Evolutionary conservation across 108 stramenopile genomes (phyloP), one percentile per base, ranked within the genome.

Genomic region (Stephanodiscus minutulus): DNA sequence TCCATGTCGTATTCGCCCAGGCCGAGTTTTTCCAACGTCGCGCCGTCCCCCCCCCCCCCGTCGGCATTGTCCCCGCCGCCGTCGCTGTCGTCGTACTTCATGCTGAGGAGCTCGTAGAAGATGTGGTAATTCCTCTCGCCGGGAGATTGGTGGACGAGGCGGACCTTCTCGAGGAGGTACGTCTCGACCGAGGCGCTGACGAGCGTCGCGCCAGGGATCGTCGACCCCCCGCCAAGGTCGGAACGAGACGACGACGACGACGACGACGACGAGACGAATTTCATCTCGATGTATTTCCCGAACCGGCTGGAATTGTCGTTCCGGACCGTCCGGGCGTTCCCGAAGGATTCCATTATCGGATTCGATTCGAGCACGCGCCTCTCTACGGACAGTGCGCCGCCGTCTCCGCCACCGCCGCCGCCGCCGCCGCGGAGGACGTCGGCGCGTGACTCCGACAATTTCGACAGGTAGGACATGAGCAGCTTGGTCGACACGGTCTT

Each of bases 401-500:
- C 65, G 15, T 64, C 49, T 17, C 8, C 35, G 17, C 36, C 46
- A 5, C 33, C 56, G 5, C 27, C 68, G 35, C 54, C 35, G 48
- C 31, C 31, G 69, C 72, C 35, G 33, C 58, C 53, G 6, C 3
- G 20, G 57, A 21, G 28, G 47, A 64, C 20, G 18, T 13, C 8
- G 46, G 17, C 15, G 13, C 73, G n/a, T 73, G 66, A 74, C 87
- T 87, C 49, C 86, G 31, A 86, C 15, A 93, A 77, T 85, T 88
- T 91, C 36, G 95, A 91, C 61, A 96, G 83, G 82, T 94, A 97
- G 77, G 95, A 91, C 27, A 96, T 66, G 28, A 98, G 94, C 54
- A 97, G 92, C 80, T 98, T 98, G 70, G 95, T 96, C 10, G 97
- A 97, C 68, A 97, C 98, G 8, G 97, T 98, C 84, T 98, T 98